phyloP scores from a whole-genome alignment of 1,284 basidiomycete genomes.

The Sparassis latifolia region DNA sequence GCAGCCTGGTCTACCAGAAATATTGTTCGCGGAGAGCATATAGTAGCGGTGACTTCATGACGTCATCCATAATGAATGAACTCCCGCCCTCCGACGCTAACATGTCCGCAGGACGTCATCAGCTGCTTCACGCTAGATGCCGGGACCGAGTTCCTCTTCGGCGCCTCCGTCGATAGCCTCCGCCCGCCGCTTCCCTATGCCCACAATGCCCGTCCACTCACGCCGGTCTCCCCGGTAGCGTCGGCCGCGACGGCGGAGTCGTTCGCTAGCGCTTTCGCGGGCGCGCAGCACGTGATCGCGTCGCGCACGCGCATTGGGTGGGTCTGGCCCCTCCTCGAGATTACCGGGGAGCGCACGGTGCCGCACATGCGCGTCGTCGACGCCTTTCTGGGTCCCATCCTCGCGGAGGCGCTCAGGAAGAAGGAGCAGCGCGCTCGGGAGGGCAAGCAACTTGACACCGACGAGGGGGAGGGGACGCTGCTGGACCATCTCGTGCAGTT shows the following conservation, averaged over 20 bases:
- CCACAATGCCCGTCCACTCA: constrained; percentile 3
- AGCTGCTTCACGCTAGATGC: constrained; percentile 31
- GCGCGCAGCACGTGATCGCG: constrained; percentile 28
- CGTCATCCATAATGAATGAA: not conserved
- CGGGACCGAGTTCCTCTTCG: constrained; percentile 34
- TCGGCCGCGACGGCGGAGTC: constrained; percentile 13
- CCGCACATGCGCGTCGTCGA: constrained; percentile 16
- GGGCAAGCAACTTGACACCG: constrained; percentile 11
- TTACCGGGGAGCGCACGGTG: constrained; percentile 5
- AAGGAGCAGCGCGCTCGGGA: constrained; percentile 15
- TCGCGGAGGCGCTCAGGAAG: constrained; percentile 31
- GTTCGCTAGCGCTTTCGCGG: constrained; percentile 34
- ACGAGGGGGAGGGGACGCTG: constrained; percentile 26
- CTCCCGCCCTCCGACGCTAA: not conserved
- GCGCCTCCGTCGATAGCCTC: constrained; percentile 24
- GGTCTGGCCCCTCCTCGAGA: constrained; percentile 14
- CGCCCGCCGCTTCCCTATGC: constrained; percentile 24
- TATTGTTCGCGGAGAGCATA: too few species aligned
- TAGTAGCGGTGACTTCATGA: too few species aligned
- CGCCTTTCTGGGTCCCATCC: constrained; percentile 30
- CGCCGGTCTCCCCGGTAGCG: not conserved
- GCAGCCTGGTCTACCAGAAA: not conserved
- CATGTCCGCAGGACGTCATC: constrained; percentile 20
- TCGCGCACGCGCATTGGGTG: constrained; percentile 28
- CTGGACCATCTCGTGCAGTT: constrained; percentile 33